These are phyloP conservation scores for Cladosporium oxysporum DNA, from an alignment of 2,329 filamentous ascomycete genomes.

Conservation along the genomic window DNA sequence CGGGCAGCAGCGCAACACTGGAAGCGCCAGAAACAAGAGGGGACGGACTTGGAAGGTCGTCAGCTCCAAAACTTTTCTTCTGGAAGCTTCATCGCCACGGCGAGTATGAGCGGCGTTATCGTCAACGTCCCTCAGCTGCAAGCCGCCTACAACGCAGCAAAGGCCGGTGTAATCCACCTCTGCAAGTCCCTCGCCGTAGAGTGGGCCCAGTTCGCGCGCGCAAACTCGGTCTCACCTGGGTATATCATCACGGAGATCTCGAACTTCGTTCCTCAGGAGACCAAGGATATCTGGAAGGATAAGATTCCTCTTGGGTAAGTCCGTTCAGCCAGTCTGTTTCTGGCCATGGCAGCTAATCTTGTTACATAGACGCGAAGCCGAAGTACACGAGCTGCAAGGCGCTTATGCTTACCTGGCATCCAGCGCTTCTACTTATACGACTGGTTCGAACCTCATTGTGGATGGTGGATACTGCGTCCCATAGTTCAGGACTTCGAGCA, in stretches of 20 bases:
- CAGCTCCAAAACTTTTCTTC: slow-evolving; percentile 32
- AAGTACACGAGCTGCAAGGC: slow-evolving; percentile 75
- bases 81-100: slow-evolving; percentile 64
- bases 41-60: slow-evolving; percentile 49
- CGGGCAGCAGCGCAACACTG: slow-evolving; percentile 68
- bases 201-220: slow-evolving; percentile 72
- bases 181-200: slow-evolving; percentile 70
- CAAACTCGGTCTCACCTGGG: slow-evolving; percentile 72
- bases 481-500: neutral
- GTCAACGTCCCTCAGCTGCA: slow-evolving; percentile 76
- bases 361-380: slow-evolving; percentile 59
- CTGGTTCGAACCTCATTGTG: slow-evolving; percentile 64
- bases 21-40: slow-evolving; percentile 65
- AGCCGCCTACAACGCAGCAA: slow-evolving; percentile 47
- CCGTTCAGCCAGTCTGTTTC: slow-evolving; percentile 33
- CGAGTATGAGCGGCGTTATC: slow-evolving; percentile 75
- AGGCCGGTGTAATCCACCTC: slow-evolving; percentile 44
- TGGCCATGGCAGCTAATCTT: neutral
- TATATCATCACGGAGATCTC: slow-evolving; percentile 75
- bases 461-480: slow-evolving; percentile 67
- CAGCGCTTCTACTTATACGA: slow-evolving; percentile 79
- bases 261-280: slow-evolving; percentile 63
- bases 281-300: slow-evolving; percentile 71
- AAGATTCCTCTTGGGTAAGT: slow-evolving; percentile 71
- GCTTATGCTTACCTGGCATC: slow-evolving; percentile 79